Evolutionary conservation across 148 eudicot genomes (phyloP).

Genomic region (Nyssa sinensis): DNA sequence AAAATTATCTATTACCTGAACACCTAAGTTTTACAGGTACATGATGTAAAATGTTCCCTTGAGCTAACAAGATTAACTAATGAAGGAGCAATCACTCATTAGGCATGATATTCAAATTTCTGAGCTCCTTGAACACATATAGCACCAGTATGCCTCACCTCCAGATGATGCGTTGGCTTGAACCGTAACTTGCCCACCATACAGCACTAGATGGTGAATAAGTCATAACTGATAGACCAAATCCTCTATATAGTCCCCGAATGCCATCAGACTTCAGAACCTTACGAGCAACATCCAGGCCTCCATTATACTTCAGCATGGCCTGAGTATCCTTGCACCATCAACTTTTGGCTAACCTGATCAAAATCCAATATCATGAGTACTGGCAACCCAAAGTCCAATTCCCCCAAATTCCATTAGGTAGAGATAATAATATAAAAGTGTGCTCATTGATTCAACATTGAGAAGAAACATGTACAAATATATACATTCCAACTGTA

Average conservation of each 20-base stretch:
- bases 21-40: not conserved
- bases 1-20: not conserved
- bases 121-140: conserved; percentile 1
- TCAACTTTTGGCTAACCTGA: conserved; percentile 94
- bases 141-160: conserved; percentile 46
- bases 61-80: not conserved
- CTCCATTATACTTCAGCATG: conserved; percentile 86
- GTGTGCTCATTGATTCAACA: not conserved
- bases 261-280: conserved; percentile 80
- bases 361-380: conserved; percentile 11
- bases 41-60: not conserved
- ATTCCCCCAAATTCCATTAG: not conserved
- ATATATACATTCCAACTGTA: no score
- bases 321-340: conserved; percentile 99
- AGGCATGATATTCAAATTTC: not conserved
- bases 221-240: conserved; percentile 88
- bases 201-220: conserved; percentile 98
- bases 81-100: not conserved
- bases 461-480: not conserved
- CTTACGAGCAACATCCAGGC: conserved; percentile 88
- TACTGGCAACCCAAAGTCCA: conserved; percentile 1
- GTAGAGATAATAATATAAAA: not conserved
- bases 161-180: conserved; percentile 96
- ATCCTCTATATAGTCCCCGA: conserved; percentile 91
- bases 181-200: conserved; percentile 99